Evolutionary conservation across 345 rosid species (phyloP).

Genomic region (Anacardium occidentale): DNA sequence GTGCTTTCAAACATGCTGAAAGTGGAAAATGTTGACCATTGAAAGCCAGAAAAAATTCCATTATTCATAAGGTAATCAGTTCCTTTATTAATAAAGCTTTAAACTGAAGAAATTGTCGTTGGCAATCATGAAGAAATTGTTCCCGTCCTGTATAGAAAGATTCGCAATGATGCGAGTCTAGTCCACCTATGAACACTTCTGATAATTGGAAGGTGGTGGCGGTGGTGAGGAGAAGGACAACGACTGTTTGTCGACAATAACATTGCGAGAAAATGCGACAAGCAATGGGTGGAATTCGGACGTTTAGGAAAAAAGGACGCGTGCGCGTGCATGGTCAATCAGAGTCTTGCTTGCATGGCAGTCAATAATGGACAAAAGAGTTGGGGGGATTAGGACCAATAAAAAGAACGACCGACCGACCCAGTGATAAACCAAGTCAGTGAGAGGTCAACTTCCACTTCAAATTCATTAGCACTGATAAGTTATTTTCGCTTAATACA

Average conservation of each 20-base stretch:
- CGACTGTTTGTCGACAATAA: not conserved
- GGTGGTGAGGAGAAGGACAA: not conserved
- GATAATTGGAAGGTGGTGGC: not conserved
- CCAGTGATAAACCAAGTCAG: not conserved
- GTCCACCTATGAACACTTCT: conserved; percentile 5
- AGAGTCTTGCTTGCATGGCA: conserved; percentile 19
- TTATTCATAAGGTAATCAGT: not conserved
- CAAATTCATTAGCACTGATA: too few species aligned
- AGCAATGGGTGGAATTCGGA: conserved; percentile 11
- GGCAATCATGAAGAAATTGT: too few species aligned
- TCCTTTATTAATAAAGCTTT: not conserved
- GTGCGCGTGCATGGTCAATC: conserved; percentile 40
- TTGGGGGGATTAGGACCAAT: not conserved
- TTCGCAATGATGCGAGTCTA: not conserved
- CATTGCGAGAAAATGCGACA: not conserved
- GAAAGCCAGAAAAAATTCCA: not conserved
- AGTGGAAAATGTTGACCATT: not conserved
- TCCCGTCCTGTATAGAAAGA: not conserved
- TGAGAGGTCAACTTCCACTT: conserved; percentile 29
- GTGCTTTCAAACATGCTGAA: not conserved
- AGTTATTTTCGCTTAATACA: too few species aligned
- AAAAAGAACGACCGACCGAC: not conserved
- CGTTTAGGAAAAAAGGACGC: conserved; percentile 21
- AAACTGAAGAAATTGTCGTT: not conserved
- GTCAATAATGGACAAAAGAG: conserved; percentile 29